Conservation (phyloP, 495 filamentous ascomycete species). For the Clavariopsis aquatica region DNA sequence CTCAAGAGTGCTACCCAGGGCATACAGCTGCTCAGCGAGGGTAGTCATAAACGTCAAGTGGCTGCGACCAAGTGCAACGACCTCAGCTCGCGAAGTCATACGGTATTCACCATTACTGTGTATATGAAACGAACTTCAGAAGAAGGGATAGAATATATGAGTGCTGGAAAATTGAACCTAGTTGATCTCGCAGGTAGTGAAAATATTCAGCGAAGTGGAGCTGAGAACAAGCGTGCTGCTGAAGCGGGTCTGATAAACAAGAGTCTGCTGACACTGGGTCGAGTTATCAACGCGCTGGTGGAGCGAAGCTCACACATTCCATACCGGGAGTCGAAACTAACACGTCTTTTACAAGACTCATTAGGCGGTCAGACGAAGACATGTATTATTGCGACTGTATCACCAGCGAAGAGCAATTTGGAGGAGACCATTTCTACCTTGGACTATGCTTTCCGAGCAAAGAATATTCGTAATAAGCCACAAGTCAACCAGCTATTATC, state of each 20-base stretch:
- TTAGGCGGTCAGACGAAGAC: conserved; percentile 94
- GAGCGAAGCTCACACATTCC: conserved; percentile 90
- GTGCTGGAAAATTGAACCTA: conserved; percentile 89
- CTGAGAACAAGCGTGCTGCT: conserved; percentile 94
- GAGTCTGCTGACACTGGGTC: conserved; percentile 87
- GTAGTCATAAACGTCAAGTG: conserved; percentile 91
- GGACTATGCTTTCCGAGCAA: conserved; percentile 95
- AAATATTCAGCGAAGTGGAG: conserved; percentile 94
- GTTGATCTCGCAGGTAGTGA: conserved; percentile 97
- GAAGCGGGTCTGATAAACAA: conserved; percentile 98
- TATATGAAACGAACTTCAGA: conserved; percentile 79
- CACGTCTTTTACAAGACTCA: conserved; percentile 91
- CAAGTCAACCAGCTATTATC: conserved; percentile 88
- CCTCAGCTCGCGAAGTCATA: conserved; percentile 91
- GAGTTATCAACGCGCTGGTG: conserved; percentile 96
- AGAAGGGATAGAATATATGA: conserved; percentile 87
- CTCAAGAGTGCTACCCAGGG: conserved; percentile 83
- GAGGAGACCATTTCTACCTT: conserved; percentile 98
- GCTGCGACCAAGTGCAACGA: conserved; percentile 99
- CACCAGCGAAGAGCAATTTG: conserved; percentile 88
- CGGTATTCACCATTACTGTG: conserved; percentile 91
- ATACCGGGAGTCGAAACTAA: conserved; percentile 95
- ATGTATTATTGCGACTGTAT: conserved; percentile 96
- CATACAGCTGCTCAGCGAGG: conserved; percentile 82
- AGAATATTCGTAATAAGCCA: conserved; percentile 97